Evolutionary conservation across 78 protist species (phyloP), one percentile per base, ranked within the genome.

Genomic region (Monocercomonoides exilis): DNA sequence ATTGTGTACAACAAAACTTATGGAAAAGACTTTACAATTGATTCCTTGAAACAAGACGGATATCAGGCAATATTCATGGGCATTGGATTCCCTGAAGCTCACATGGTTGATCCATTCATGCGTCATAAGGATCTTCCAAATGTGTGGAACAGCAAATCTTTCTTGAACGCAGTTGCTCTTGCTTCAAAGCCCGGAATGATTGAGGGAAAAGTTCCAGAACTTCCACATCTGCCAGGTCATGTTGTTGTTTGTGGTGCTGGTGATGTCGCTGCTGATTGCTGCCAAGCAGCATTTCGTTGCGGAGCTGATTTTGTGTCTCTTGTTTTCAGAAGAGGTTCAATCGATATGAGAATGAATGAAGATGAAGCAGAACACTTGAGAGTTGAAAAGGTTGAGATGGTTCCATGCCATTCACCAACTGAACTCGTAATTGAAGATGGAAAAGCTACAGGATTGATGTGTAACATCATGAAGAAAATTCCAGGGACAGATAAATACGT

Each of bases 201-300:
- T 93, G 95, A 89, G 93, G 92, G 36, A 92, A 94, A 85, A 86
- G 77, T 36, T 36, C 44, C 44, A n/a, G 5, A 6, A 33, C 87
- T 91, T 6, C 96, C 96, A 32, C 77, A 84, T 64, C 44, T 96
- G 4, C 32, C 64, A 81, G 98, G 98, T n/a, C 77, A 91, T 54
- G 97, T 94, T 35, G 88, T 96, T 44, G 98, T 97, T 0, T 84
- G 96, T 43, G 99, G 99, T 42, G 98, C 98, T 2, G 99, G 99
- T 34, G 98, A 97, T 89, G 95, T 97, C 0, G 99, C 99, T 2
- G 87, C 95, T 43, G 99, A 97, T 89, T 95, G 98, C 87, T 97
- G 98, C 6, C 93, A 94, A 43, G 86, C 94, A 34, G 99, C 99
- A 1, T 88, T 94, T 87, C 91, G 97, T 38, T 93, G 96, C 86